phyloP scores from a whole-genome alignment of 1,284 basidiomycete species.

The Exobasidium rhododendri region DNA sequence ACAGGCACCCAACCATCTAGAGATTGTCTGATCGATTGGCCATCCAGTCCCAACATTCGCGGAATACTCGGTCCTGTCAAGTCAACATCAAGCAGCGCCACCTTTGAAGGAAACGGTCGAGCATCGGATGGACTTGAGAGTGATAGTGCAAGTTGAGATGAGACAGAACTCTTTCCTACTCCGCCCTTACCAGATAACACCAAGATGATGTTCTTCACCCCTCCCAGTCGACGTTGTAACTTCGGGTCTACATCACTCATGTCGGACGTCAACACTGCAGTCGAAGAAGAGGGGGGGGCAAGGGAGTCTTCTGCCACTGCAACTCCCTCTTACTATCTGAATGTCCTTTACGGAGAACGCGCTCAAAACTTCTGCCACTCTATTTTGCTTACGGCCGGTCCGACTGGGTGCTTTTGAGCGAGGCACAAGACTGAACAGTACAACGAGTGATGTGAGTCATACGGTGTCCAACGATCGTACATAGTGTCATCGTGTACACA shows the following conservation, averaged over 20 bases:
- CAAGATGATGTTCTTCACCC: slow-evolving; percentile 84
- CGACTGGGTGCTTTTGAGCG: too few relatives aligned
- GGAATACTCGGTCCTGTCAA: slow-evolving; percentile 95
- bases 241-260: slow-evolving; percentile 36
- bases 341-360: too few relatives aligned
- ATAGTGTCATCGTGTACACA: too few relatives aligned
- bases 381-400: too few relatives aligned
- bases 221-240: slow-evolving; percentile 39
- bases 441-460: too few relatives aligned
- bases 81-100: slow-evolving; percentile 92
- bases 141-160: slow-evolving; percentile 85
- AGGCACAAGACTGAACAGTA: too few relatives aligned
- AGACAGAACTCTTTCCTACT: slow-evolving; percentile 94
- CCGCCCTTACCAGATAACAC: slow-evolving; percentile 96
- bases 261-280: too few relatives aligned
- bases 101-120: slow-evolving; percentile 41
- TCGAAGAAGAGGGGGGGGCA: too few relatives aligned
- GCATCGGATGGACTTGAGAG: slow-evolving; percentile 25
- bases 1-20: slow-evolving; percentile 97
- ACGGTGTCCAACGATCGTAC: too few relatives aligned
- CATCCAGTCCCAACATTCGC: slow-evolving; percentile 91
- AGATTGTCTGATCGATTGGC: slow-evolving; percentile 70
- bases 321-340: too few relatives aligned
- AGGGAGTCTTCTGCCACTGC: too few relatives aligned
- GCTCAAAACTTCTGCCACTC: too few relatives aligned